phyloP scores from a whole-genome alignment of 768 basidiomycete species.

The Leccinum variicolor region DNA sequence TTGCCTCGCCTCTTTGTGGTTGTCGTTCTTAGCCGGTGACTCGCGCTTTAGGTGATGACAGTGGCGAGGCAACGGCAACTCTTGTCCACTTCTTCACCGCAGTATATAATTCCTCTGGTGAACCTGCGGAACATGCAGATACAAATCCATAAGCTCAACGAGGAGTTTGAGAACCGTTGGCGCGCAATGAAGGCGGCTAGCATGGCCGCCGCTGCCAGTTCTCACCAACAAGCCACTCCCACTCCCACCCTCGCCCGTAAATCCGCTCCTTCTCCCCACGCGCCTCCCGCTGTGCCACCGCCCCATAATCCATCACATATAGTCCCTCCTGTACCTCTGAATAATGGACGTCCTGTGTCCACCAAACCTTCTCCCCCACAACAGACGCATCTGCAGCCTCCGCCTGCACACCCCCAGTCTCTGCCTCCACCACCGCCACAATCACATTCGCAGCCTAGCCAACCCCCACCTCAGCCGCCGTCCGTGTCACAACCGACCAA shows the following conservation, averaged over 20 bases:
- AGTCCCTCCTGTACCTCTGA: constrained; percentile 21
- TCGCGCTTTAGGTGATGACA: constrained; percentile 37
- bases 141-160: constrained; percentile 42
- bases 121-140: constrained; percentile 42
- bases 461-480: constrained; percentile 8
- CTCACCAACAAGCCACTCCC: constrained; percentile 4
- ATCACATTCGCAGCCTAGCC: constrained; percentile 9
- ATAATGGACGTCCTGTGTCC: constrained; percentile 30
- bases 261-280: not conserved
- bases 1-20: constrained; percentile 12
- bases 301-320: constrained; percentile 17
- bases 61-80: constrained; percentile 36
- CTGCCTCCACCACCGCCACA: not conserved
- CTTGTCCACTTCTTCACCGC: constrained; percentile 20
- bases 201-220: not conserved
- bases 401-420: constrained; percentile 10
- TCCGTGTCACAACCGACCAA: constrained; percentile 8
- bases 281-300: constrained; percentile 15
- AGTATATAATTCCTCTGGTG: constrained; percentile 34
- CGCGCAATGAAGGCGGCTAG: constrained; percentile 23
- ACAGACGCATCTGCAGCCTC: constrained; percentile 3
- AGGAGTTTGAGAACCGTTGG: constrained; percentile 34
- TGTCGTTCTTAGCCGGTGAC: constrained; percentile 7
- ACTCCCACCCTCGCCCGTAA: not conserved
- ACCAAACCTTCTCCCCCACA: constrained; percentile 24